Evolutionary conservation across 768 basidiomycete species (phyloP), one percentile per base, ranked within the genome.

Genomic region (Russula compacta): DNA sequence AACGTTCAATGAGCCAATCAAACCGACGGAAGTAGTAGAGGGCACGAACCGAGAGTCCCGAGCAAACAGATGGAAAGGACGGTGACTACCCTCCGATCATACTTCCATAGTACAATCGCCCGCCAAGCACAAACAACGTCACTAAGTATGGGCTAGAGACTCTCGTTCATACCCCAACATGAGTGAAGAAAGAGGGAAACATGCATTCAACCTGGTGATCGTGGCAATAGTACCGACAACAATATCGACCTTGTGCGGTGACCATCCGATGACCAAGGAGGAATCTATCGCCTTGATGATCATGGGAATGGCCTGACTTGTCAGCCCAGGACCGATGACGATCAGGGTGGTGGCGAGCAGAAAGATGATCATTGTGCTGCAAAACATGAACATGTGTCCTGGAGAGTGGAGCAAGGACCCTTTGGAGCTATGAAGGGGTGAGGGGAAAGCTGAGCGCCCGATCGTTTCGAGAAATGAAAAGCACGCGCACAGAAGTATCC

Each of bases 101-200:
- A 63, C 8, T 43, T 58, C 61, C 61, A 63, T 14, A 63, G 14
- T 15, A 48, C 57, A 10, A 54, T 54, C 4, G 61, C 61, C 38
- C 61, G 32, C 61, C 61, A 63, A 6, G 52, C 61, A 21, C 61
- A 63, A n/a, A 63, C 61, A 12, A 63, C 44, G n/a, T 63, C 61
- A 24, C 61, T 58, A 21, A 63, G 52, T n/a, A 58, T 10, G 21
- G 61, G 61, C 61, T 63, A 35, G 9, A 15, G 14, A 32, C 12
- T 32, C 40, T 53, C 56, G 38, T 48, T 19, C 3, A 53, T 4
- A 21, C 2, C 14, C 24, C 8, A 8, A 29, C n/a, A 49, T n/a
- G 24, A 29, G 15, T 10, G 39, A 15, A 21, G n/a, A 33, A 7
- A 39, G 15, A 24, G 5, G 24, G 29, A 49, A 32, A 58, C 61